Evolutionary conservation across 768 basidiomycete species (phyloP), one percentile per base, ranked within the genome.

Genomic region (Sistotremastrum niveocremeum): DNA sequence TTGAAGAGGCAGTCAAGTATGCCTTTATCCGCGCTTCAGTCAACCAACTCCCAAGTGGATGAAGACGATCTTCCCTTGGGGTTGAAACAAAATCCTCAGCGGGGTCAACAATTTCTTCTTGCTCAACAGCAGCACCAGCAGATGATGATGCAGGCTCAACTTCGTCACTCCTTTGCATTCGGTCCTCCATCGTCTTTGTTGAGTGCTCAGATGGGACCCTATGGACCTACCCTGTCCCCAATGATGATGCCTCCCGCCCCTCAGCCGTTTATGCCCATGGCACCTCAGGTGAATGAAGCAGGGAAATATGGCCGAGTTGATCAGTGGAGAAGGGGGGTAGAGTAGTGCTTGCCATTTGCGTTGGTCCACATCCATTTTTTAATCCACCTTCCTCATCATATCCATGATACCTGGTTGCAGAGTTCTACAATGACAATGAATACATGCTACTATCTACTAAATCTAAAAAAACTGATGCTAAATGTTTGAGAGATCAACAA

Each of bases 91-190:
- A 20, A 20, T 20, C 20, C 20, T 20, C 20, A 20, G 20, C 20
- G 20, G 20, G 20, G 20, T 20, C 20, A 20, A 20, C 20, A 20
- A 20, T 20, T 20, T 20, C 20, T 20, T 20, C 20, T 20, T 20
- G 20, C 20, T 20, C 73, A 69, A 46, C 73, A 73, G 52, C 73
- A 76, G 52, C 72, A 76, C 51, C 76, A 77, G 47, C 74, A 76
- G 56, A 70, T 84, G 65, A 73, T 83, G 73, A 72, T 84, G 72
- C 81, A 81, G 51, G 74, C 81, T 35, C 86, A 86, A 54, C 67
- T 85, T 66, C 77, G 81, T 36, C 79, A 73, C 49, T 79, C 65
- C 56, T 79, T 87, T 72, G 79, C 82, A 57, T 84, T 86, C 65
- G 72, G 73, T 44, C 61, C 67, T 6, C 71, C 41, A 12, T 49